Base-by-base conservation (phyloP, 2,329 filamentous ascomycete species). In the Aureobasidium pullulans region DNA sequence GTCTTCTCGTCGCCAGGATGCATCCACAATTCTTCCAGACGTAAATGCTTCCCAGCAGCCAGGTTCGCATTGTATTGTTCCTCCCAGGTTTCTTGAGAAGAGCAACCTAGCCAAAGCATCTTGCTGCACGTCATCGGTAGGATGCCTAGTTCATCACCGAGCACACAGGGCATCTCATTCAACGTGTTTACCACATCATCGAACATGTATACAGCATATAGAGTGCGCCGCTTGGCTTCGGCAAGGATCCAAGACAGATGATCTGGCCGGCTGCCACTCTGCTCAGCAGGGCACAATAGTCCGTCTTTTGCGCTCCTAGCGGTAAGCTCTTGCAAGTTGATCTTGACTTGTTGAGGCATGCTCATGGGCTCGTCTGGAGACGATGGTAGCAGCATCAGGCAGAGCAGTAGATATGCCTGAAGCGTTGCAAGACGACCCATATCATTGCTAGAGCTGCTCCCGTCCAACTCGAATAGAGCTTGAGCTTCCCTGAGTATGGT, bases 241-340 rank as follows among this genome's bases (percentile, higher is more conserved):
- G 76, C 76, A 0, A 80, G 66, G 4, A 82, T 76, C 81, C 81
- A 84, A 1, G 72, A 69, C 60, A 81, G 79, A 81, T 81, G 82
- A 6, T 58, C 68, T 0, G 81, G 81, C 2, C 75, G 72, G 0
- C 65, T 61, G 0, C 68, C 67, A 2, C 69, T 60, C 13, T 69
- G 65, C 58, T 82, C 80, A 0, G 75, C 74, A 0, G 62, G 39
- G 47, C 77, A 81, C 8, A 75, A 66, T 1, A 83, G 72, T 0
- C 80, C 80, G 34, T 36, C 8, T 36, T 5, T 13, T 8, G 34
- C 34, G 13, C 34, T 36, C 34, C 34, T 36, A 13, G 34, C 34
- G 34, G 13, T 13, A 36, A 36, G 34, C 34, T 52, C 48, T 19
- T 52, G 48, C 2, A 52, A n/a, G 16, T 52, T 52, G 28, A 52